Base-by-base conservation (phyloP, 1,284 basidiomycete species). In the Trichosporon asahii region DNA sequence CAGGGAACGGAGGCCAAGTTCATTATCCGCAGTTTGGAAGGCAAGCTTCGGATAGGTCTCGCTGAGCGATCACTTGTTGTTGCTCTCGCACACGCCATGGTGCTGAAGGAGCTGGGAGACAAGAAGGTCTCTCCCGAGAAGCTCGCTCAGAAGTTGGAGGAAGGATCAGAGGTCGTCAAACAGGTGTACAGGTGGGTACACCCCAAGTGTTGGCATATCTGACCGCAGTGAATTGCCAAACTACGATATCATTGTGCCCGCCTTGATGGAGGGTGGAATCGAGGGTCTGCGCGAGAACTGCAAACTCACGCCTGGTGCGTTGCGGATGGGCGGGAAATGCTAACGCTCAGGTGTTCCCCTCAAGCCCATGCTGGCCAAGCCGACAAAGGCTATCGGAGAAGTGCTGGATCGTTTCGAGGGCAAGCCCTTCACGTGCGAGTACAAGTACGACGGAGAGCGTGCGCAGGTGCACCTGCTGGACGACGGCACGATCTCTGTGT, bases 361-460 rank as follows among this genome's bases (percentile, higher is more conserved):
- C 55, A 99, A 99, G 80, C 97, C 97, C 7, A 99, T 99, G 97
- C 86, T 99, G 66, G 97, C 97, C n/a, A 99, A 98, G 84, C 97
- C 97, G 2, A 99, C 97, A 0, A 99, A 99, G 82, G 96, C 96
- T 0, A 98, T 99, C 76, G 90, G 92, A n/a, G 97, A 99, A 83
- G 96, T 99, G 6, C 88, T 99, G 23, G 96, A 99, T 84, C 87
- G 95, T 65, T 99, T 99, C 78, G 97, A 99, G 82, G 90, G 90
- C 77, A 95, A 95, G 83, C 88, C 88, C 64, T 99, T 99, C 82
- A 98, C 97, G 4, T 99, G 96, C 85, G 97, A 99, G 85, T 99
- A 98, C 85, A 99, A 99, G 84, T 99, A 99, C 78, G 97, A 99
- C 76, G 97, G 97, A 9, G 97, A 99, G 83, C 90, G 97, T 67